Conservation (phyloP, 805 yeast species). For the Candida mattraensis region DNA sequence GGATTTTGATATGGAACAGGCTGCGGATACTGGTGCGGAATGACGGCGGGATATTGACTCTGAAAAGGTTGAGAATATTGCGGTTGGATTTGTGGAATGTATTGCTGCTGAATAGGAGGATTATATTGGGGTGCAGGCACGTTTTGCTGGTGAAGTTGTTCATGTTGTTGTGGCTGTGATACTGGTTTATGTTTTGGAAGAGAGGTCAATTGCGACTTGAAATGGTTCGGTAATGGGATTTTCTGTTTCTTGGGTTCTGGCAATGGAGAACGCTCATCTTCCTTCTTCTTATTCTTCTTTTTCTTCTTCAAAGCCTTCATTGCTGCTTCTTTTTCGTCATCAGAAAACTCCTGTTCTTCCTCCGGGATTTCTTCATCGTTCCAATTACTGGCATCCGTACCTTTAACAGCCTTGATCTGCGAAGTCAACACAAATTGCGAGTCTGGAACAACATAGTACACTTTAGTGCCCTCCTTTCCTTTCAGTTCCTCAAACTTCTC, state of each 20-base stretch:
- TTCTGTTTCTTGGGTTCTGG: conserved; percentile 13
- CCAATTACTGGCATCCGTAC: conserved; percentile 93
- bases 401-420: conserved; percentile 65
- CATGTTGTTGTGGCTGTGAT: conserved; percentile 3
- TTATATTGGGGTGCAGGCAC: neutral
- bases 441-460: conserved; percentile 76
- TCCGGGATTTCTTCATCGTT: conserved; percentile 93
- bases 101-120: too few relatives aligned
- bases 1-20: neutral
- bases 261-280: too few relatives aligned
- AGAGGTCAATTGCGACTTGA: conserved; percentile 25
- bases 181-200: conserved; percentile 15
- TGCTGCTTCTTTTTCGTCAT: conserved; percentile 84
- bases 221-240: conserved; percentile 17
- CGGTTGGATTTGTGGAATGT: conserved; percentile 4
- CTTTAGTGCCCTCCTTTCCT: conserved; percentile 52
- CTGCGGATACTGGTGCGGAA: conserved; percentile 1
- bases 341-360: conserved; percentile 93
- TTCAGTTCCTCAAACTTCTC: conserved; percentile 50
- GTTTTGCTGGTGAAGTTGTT: conserved; percentile 1
- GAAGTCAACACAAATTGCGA: conserved; percentile 80
- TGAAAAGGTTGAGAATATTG: conserved; percentile 8
- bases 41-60: too few relatives aligned
- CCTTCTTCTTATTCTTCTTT: conserved; percentile 44
- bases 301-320: conserved; percentile 64